Base-by-base conservation (phyloP, 331 rosid genomes). In the Pyrus hybrid region DNA sequence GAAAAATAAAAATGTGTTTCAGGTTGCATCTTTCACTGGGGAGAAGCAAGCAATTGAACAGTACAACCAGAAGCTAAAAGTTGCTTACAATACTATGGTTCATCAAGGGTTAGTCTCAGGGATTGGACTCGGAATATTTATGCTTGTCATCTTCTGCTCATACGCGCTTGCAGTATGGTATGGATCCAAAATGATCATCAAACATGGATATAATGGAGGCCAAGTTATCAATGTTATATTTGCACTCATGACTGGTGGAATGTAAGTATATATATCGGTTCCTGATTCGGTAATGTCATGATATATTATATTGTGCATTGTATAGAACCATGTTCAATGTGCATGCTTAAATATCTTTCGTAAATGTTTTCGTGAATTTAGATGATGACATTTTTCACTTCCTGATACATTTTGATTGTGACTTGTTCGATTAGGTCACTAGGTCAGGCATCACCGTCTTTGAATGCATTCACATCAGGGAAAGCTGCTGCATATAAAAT, bases 21-120 rank as follows among this genome's bases (percentile, higher is more conserved):
- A 61, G 97, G 98, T 93, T 79, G 96, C 96, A 29, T 90, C 98
- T 43, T 93, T 91, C 83, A 88, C 90, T 5, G 97, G 98, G 13
- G 97, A 93, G 87, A 88, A 88, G 72, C 78, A 72, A 80, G 97
- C 98, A 12, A 77, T 82, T 22, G 94, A 91, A 33, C 83, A 81
- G 17, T 93, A 91, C 68, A 83, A 93, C 33, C 65, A 6, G 13
- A 90, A 91, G 85, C 61, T 91, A 66, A 87, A 63, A 63, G 32
- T 85, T 70, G 98, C 97, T n/a, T 93, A 88, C 67, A 73, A 54
- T 13, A 22, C 89, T 9, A 77, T 49, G 80, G 86, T 86, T 76
- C 75, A 78, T 13, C 97, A 90, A 87, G 94, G 97, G 70, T 33
- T 91, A 20, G 85, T 84, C 71, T 70, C 94, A 0, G 98, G 98